These are phyloP conservation scores for Podospora anserina DNA, from an alignment of 495 filamentous ascomycete genomes.

Conservation along the genomic window DNA sequence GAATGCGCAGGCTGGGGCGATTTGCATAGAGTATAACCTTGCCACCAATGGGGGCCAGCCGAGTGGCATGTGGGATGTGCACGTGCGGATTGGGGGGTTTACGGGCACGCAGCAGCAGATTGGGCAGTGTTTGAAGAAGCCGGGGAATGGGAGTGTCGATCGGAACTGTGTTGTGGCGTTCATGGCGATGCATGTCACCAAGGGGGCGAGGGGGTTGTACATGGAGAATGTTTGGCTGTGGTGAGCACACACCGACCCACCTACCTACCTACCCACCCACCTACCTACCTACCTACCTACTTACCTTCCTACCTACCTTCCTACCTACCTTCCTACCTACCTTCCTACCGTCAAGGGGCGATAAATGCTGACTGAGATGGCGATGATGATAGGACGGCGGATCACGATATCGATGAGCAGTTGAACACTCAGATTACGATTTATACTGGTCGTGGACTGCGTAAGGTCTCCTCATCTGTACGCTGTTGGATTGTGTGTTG, in stretches of 20 bases:
- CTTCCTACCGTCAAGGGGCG: no score
- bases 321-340: background rate
- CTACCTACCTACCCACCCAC: background rate
- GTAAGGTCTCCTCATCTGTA: conserved; percentile 22
- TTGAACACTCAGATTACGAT: conserved; percentile 65
- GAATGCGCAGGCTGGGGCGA: conserved; percentile 64
- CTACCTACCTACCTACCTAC: background rate
- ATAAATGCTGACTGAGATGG: background rate
- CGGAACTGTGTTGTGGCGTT: conserved; percentile 66
- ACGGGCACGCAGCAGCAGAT: conserved; percentile 73
- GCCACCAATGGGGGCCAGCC: conserved; percentile 57
- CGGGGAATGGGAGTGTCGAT: conserved; percentile 50
- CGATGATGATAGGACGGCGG: conserved; percentile 51
- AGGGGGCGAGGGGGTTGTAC: conserved; percentile 61
- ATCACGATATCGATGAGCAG: conserved; percentile 80
- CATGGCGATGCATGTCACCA: conserved; percentile 76
- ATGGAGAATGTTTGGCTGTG: conserved; percentile 93
- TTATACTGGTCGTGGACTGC: conserved; percentile 65
- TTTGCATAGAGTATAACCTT: conserved; percentile 74
- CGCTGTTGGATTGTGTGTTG: no score
- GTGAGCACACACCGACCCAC: conserved; percentile 33
- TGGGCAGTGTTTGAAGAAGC: conserved; percentile 66
- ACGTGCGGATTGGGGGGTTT: conserved; percentile 78
- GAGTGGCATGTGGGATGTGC: conserved; percentile 85
- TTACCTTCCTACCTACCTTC: background rate